Conservation (phyloP, 2,329 filamentous ascomycete genomes). For the Aureobasidium sp. region DNA sequence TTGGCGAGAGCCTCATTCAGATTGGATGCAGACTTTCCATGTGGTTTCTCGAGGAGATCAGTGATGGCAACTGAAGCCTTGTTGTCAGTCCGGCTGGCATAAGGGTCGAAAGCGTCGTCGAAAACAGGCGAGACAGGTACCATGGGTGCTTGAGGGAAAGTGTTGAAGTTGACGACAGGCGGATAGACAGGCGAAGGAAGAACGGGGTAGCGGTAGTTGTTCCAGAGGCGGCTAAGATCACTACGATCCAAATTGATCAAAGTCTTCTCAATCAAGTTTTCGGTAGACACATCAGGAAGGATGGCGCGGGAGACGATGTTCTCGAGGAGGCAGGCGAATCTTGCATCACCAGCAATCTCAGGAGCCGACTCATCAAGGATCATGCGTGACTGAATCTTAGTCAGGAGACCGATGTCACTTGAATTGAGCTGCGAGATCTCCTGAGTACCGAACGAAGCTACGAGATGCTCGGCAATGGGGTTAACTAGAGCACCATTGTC, state of each 20-base stretch:
- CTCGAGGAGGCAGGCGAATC: constrained; percentile 56
- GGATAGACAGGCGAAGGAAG: constrained; percentile 44
- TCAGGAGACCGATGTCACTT: constrained; percentile 50
- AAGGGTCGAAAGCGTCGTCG: constrained; percentile 85
- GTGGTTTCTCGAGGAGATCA: constrained; percentile 76
- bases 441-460: constrained; percentile 54
- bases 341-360: constrained; percentile 52
- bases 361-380: constrained; percentile 40
- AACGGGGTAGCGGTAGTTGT: constrained; percentile 47
- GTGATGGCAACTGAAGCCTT: constrained; percentile 87
- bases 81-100: constrained; percentile 83
- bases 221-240: constrained; percentile 49
- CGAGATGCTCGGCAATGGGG: constrained; percentile 52
- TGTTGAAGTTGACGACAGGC: constrained; percentile 40
- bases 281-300: constrained; percentile 49
- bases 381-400: constrained; percentile 52
- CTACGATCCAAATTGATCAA: constrained; percentile 46
- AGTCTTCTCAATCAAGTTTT: constrained; percentile 51
- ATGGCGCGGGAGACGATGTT: constrained; percentile 47
- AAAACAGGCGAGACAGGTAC: constrained; percentile 52
- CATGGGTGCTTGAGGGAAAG: constrained; percentile 33
- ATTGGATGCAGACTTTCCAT: constrained; percentile 59
- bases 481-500: constrained; percentile 58
- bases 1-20: constrained; percentile 74
- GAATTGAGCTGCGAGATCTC: constrained; percentile 50